Evolutionary conservation across 2,329 filamentous ascomycete species (phyloP), one percentile per base, ranked within the genome.

Genomic region (Hymenoscyphus albidus): DNA sequence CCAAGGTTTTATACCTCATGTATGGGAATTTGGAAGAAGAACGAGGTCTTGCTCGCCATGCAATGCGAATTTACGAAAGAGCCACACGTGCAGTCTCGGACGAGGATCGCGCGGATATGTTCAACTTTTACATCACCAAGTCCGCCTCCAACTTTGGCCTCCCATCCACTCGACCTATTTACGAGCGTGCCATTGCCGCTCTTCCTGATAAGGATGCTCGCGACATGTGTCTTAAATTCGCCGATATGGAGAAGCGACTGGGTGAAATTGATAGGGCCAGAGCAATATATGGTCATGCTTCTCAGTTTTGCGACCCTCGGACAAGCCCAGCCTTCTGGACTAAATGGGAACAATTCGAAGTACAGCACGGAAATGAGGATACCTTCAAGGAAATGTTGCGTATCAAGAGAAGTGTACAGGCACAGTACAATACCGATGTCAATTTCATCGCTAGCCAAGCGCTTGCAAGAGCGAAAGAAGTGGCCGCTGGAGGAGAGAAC

Each of bases 311-410:
- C 79, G 96, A 99, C 77, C 95, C 95, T 9, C 85, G 96, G 62
- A 96, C 92, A 14, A 93, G 92, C 70, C 88, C 91, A 7, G 87
- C 85, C 16, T 99, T 98, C 79, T 99, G 96, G 96, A 84, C 88
- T 72, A 96, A 94, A 76, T 99, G 95, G 95, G 95, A 99, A 78
- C 84, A 88, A 62, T 99, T 99, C 77, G 96, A 99, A 78, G 93
- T 98, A 27, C 91, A 96, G 76, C 95, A 99, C 75, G 95, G 95
- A 69, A 99, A 99, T 78, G 96, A 99, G 77, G 95, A 99, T 77
- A 99, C 96, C 0, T 99, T 96, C 83, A 97, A 97, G 81, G 95
- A 99, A 77, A 99, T 99, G 95, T 83, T 98, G 68, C 89, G 95
- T 38, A 93, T 99, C 82, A 99, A 98, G 83, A 84, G 95, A 76